Base-by-base conservation (phyloP, 169 alveolate species). In the Plasmodium knowlesi region DNA sequence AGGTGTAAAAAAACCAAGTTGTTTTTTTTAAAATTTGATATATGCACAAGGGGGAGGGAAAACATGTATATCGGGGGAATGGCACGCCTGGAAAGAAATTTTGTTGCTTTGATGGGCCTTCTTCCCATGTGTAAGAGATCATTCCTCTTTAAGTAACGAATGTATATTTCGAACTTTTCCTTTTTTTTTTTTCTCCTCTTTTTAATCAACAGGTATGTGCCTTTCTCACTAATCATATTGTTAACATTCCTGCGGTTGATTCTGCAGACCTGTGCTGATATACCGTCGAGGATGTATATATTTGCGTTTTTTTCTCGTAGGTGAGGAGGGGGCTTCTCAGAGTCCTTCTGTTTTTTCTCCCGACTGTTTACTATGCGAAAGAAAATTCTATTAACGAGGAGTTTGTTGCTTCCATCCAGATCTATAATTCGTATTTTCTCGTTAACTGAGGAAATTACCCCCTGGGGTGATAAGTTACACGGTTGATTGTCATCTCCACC, bases 111-210 rank as follows among this genome's bases (percentile, higher is more conserved):
- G n/a, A 88, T 88, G 8, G n/a, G 32, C 81, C 70, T 88, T 53
- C 70, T 78, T 37, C 81, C 89, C 3, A 53, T 34, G 81, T 57
- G 70, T 32, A 88, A 25, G 10, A 22, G 57, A 57, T 88, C 94
- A 4, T 88, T 41, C 74, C 81, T 78, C 72, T 79, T 88, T 88
- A 88, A 34, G 34, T 78, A 88, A 14, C 94, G 86, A 57, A 88
- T 88, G 61, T 88, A 85, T 78, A 88, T 43, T 34, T 88, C 16
- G 82, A 88, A 88, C 25, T 88, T 88, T 78, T 88, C 94, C 46
- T 50, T 88, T 78, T 88, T 88, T 57, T 88, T 88, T 79, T 88
- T 88, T 43, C 81, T 88, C 34, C 94, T 54, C 30, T 88, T 88
- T 72, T 78, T 76, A n/a, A 88, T 88, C 22, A 88, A 39, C 37